phyloP scores from a whole-genome alignment of 805 yeast species.

The Yarrowia sp. region DNA sequence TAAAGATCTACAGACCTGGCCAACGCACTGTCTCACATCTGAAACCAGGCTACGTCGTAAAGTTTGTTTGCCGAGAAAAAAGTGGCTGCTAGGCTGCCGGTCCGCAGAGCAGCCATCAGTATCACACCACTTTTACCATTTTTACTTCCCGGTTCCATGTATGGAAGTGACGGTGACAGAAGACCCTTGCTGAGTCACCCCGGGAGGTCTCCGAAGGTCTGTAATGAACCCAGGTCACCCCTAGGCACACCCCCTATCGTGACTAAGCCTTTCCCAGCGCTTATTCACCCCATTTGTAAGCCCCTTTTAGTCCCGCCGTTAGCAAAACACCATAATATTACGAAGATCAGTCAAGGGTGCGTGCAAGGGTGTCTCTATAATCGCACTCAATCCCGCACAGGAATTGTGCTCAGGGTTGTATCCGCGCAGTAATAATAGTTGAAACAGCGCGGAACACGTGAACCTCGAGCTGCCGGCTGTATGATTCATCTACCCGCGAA shows the following conservation, averaged over 20 bases:
- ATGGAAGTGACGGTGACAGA: neutral
- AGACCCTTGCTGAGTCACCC: neutral
- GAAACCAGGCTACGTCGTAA: neutral
- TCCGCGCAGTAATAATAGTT: neutral
- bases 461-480: too few species aligned
- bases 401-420: neutral
- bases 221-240: too few species aligned
- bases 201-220: too few species aligned
- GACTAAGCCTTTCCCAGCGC: too few species aligned
- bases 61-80: neutral
- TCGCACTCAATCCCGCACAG: neutral
- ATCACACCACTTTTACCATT: conserved; percentile 13
- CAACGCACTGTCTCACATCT: conserved; percentile 1
- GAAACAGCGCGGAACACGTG: too few species aligned
- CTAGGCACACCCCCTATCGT: too few species aligned
- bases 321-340: neutral
- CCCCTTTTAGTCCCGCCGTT: neutral
- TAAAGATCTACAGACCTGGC: too few species aligned
- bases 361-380: neutral
- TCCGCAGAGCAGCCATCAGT: conserved; percentile 1
- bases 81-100: conserved; percentile 14
- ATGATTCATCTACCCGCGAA: too few species aligned
- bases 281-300: too few species aligned
- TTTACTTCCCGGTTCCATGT: neutral
- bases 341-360: neutral